These are phyloP conservation scores for Cladosporium halotolerans DNA, from an alignment of 2,329 filamentous ascomycete species.

Conservation along the genomic window DNA sequence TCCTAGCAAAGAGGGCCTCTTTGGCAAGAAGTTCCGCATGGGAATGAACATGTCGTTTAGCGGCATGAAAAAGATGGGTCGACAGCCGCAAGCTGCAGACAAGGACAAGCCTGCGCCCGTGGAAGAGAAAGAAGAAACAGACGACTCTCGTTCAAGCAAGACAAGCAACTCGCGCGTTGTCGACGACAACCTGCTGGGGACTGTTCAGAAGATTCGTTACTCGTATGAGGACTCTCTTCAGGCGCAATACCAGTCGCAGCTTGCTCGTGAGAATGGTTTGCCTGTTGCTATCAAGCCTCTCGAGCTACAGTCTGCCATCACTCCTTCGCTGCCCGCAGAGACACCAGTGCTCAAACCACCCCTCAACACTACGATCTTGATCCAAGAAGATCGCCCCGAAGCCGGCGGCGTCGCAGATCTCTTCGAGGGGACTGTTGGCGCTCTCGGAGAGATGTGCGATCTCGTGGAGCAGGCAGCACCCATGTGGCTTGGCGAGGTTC, in stretches of 20 bases:
- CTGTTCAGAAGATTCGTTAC: conserved; percentile 65
- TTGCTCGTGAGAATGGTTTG: conserved; percentile 29
- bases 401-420: conserved; percentile 69
- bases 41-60: conserved; percentile 56
- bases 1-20: conserved; percentile 48
- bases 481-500: conserved; percentile 84
- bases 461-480: conserved; percentile 79
- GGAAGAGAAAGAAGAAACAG: conserved; percentile 60
- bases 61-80: conserved; percentile 74
- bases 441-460: conserved; percentile 70
- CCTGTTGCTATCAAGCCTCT: conserved; percentile 31
- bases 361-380: conserved; percentile 54
- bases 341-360: conserved; percentile 72
- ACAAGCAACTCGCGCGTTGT: conserved; percentile 62
- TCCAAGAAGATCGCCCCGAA: conserved; percentile 59
- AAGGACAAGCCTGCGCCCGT: conserved; percentile 66
- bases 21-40: conserved; percentile 80
- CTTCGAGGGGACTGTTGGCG: conserved; percentile 81
- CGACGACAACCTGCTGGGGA: conserved; percentile 68
- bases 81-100: conserved; percentile 52
- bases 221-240: conserved; percentile 64
- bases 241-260: conserved; percentile 35
- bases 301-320: conserved; percentile 56
- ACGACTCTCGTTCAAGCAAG: conserved; percentile 53
- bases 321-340: conserved; percentile 64